Evolutionary conservation across 345 rosid genomes (phyloP).

Genomic region (Euphorbia pulcherrima): DNA sequence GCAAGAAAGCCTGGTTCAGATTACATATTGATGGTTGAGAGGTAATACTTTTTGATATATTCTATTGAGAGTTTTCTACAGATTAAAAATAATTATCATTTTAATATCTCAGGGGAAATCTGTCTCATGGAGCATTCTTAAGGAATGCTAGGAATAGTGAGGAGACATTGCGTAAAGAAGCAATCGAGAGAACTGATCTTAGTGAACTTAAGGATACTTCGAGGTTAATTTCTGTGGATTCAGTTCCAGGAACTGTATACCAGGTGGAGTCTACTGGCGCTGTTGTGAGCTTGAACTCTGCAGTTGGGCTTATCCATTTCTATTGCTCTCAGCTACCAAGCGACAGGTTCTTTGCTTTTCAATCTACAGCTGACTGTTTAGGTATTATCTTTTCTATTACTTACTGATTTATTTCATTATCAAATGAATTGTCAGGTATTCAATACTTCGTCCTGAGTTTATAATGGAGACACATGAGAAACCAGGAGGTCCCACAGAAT

Average conservation of each 20-base stretch:
- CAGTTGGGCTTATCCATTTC: slow-evolving; percentile 90
- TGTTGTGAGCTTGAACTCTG: slow-evolving; percentile 91
- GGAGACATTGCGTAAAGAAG: slow-evolving; percentile 94
- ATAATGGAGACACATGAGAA: slow-evolving; percentile 85
- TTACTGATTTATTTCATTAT: slow-evolving; percentile 17
- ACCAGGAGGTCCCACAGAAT: slow-evolving; percentile 83
- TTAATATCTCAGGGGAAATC: slow-evolving; percentile 54
- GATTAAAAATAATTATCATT: slow-evolving; percentile 4
- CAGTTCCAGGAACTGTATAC: slow-evolving; percentile 80
- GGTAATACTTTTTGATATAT: slow-evolving; percentile 40
- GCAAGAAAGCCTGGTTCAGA: slow-evolving; percentile 99
- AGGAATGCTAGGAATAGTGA: slow-evolving; percentile 97
- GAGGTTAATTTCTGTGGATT: slow-evolving; percentile 68
- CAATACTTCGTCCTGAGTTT: slow-evolving; percentile 95
- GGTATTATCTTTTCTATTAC: slow-evolving; percentile 3
- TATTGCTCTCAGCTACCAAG: slow-evolving; percentile 98
- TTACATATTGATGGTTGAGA: slow-evolving; percentile 97
- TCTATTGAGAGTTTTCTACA: slow-evolving; percentile 7
- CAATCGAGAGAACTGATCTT: slow-evolving; percentile 94
- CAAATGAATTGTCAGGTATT: slow-evolving; percentile 49
- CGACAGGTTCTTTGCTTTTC: slow-evolving; percentile 56
- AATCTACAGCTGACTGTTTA: not conserved
- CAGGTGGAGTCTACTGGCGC: slow-evolving; percentile 97
- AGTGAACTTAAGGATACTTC: slow-evolving; percentile 89
- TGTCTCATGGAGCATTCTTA: slow-evolving; percentile 80